phyloP scores from a whole-genome alignment of 345 rosid species.

The Populus simonii region DNA sequence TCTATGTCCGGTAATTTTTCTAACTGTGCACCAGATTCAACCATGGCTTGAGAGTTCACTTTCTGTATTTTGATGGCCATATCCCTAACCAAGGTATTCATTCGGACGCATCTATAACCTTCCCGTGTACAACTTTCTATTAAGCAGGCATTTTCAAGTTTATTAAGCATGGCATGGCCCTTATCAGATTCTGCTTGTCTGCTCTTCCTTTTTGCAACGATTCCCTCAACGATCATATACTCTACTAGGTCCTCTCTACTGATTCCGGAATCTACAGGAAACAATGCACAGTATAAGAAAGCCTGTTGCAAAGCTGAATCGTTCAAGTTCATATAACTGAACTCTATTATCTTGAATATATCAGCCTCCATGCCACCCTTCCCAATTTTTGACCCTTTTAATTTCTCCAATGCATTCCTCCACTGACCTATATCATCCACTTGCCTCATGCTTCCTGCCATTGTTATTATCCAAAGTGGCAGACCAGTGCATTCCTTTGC shows the following conservation, averaged over 20 bases:
- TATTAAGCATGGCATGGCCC: slow-evolving; percentile 18
- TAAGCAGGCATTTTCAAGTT: slow-evolving; percentile 9
- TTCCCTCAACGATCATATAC: slow-evolving; percentile 22
- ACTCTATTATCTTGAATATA: not conserved
- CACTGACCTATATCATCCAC: slow-evolving; percentile 15
- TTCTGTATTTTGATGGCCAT: slow-evolving; percentile 19
- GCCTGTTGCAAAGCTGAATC: slow-evolving; percentile 13
- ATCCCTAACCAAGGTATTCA: slow-evolving; percentile 28
- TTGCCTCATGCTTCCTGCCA: slow-evolving; percentile 22
- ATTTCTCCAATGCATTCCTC: slow-evolving; percentile 18
- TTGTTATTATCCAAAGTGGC: slow-evolving; percentile 12
- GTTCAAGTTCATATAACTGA: slow-evolving; percentile 18
- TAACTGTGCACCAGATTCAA: not conserved
- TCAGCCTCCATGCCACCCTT: not conserved
- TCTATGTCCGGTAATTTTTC: not conserved
- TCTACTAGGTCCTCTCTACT: slow-evolving; percentile 9
- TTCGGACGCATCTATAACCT: not conserved
- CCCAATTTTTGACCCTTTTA: not conserved
- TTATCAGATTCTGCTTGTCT: slow-evolving; percentile 5
- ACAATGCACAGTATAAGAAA: slow-evolving; percentile 25
- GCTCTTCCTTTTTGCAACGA: slow-evolving; percentile 2
- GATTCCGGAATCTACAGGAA: slow-evolving; percentile 5
- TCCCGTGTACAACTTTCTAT: not conserved
- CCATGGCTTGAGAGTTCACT: not conserved
- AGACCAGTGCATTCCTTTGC: slow-evolving; percentile 25